Base-by-base conservation (phyloP, 2,329 filamentous ascomycete genomes). In the Aureobasidium namibiae region DNA sequence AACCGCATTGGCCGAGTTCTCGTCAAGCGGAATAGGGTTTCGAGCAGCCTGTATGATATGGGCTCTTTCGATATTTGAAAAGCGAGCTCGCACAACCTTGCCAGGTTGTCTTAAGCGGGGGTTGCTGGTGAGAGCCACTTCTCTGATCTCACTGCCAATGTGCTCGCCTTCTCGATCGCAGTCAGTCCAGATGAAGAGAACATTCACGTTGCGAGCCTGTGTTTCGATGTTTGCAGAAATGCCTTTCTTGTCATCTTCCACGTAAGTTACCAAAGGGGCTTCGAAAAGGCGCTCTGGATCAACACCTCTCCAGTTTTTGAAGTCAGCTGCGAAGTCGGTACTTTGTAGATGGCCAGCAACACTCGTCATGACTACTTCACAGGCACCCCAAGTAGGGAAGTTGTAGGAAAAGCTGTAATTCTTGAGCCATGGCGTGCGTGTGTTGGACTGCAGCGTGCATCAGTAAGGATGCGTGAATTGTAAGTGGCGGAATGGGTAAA, bases 111-210 rank as follows among this genome's bases (percentile, higher is more conserved):
- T 61, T 42, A 99, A 85, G 1, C 78, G 77, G 10, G 80, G 73
- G 63, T 96, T 97, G 10, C 83, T 86, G 67, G 85, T 84, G 48
- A 80, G 77, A 5, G 94, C 94, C 61, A 92, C 87, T 56, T 88
- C 82, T 45, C 90, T 86, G 62, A 99, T 92, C 72, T 99, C 92
- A 39, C 88, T 82, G 7, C 94, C 94, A 65, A 99, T 99, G 69
- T 97, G 89, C 72, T 99, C 94, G 36, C 94, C 94, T 78, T 99
- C 94, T 59, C 92, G 85, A 78, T 99, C 94, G 73, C 94, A 97
- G 80, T 99, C 94, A 0, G 94, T 99, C 94, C 94, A 99, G 66
- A 99, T 96, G 72, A 95, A 92, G 33, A 99, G 79, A 13, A 86
- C 84, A 59, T 80, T 82, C n/a, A 85, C 81, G 69, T 82, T 81